Evolutionary conservation across 2,329 filamentous ascomycete genomes (phyloP).

Genomic region (Sarocladium brachiariae): DNA sequence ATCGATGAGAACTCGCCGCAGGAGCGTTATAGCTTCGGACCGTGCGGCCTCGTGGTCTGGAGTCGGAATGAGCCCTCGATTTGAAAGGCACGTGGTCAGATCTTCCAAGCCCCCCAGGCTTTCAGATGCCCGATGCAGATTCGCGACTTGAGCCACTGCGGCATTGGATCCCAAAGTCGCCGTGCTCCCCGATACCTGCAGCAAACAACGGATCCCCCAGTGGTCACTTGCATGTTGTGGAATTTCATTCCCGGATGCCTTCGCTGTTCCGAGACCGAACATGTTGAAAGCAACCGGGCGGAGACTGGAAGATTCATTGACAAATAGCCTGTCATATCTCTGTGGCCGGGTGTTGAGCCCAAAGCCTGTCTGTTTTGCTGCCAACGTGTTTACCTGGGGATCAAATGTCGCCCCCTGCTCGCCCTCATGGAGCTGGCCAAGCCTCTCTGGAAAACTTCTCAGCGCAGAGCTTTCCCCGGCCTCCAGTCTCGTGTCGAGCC

Average conservation of each 20-base stretch:
- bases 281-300: conserved; percentile 41
- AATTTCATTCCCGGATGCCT: not conserved
- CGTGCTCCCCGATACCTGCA: conserved; percentile 18
- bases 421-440: conserved; percentile 40
- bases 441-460: conserved; percentile 18
- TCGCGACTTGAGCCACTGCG: conserved; percentile 18
- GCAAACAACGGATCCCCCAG: conserved; percentile 46
- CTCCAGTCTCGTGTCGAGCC: conserved; percentile 38
- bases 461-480: conserved; percentile 31
- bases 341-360: conserved; percentile 51
- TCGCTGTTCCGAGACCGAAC: conserved; percentile 38
- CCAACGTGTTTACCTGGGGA: conserved; percentile 48
- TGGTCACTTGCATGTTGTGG: conserved; percentile 44
- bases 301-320: conserved; percentile 34
- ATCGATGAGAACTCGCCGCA: conserved; percentile 37
- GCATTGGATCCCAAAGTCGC: not conserved
- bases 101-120: conserved; percentile 24
- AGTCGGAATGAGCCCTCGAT: conserved; percentile 38
- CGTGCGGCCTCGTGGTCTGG: conserved; percentile 34
- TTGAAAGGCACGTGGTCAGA: conserved; percentile 31
- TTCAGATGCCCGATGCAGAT: conserved; percentile 21
- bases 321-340: conserved; percentile 57
- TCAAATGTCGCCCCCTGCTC: conserved; percentile 62
- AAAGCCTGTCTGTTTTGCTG: conserved; percentile 40
- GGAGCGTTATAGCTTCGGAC: conserved; percentile 35